Evolutionary conservation across 768 basidiomycete genomes (phyloP).

Genomic region (Agrocybe pediades): DNA sequence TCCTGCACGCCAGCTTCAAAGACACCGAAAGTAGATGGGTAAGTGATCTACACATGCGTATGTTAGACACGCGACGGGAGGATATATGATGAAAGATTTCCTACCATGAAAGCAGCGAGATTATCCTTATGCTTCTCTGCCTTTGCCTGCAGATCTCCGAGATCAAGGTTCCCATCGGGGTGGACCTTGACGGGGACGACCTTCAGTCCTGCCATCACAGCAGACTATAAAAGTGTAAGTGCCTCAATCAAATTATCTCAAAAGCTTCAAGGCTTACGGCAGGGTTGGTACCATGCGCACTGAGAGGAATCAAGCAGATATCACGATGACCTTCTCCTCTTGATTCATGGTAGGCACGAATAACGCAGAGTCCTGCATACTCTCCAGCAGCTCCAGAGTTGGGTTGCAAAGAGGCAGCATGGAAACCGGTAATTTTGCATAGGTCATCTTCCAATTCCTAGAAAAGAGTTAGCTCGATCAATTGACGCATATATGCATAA

Average conservation of each 20-base stretch:
- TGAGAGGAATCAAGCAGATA: slow-evolving; percentile 91
- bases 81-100: slow-evolving; percentile 13
- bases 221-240: slow-evolving; percentile 58
- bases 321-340: slow-evolving; percentile 84
- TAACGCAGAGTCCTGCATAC: slow-evolving; percentile 93
- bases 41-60: slow-evolving; percentile 71
- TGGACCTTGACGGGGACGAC: slow-evolving; percentile 95
- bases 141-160: slow-evolving; percentile 82
- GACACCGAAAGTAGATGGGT: slow-evolving; percentile 97
- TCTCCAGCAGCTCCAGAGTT: slow-evolving; percentile 99
- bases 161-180: slow-evolving; percentile 85
- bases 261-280: slow-evolving; percentile 59
- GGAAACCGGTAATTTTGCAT: slow-evolving; percentile 95
- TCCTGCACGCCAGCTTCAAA: slow-evolving; percentile 91
- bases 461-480: not conserved
- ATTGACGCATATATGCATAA: not conserved
- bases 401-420: slow-evolving; percentile 94
- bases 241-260: not conserved
- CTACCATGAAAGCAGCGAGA: slow-evolving; percentile 93
- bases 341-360: slow-evolving; percentile 92
- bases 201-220: slow-evolving; percentile 95
- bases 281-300: slow-evolving; percentile 98
- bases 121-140: slow-evolving; percentile 90
- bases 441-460: slow-evolving; percentile 91
- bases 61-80: not conserved